Base-by-base conservation (phyloP, 192 early-diverging fungal genomes). In the Endogone sp. region DNA sequence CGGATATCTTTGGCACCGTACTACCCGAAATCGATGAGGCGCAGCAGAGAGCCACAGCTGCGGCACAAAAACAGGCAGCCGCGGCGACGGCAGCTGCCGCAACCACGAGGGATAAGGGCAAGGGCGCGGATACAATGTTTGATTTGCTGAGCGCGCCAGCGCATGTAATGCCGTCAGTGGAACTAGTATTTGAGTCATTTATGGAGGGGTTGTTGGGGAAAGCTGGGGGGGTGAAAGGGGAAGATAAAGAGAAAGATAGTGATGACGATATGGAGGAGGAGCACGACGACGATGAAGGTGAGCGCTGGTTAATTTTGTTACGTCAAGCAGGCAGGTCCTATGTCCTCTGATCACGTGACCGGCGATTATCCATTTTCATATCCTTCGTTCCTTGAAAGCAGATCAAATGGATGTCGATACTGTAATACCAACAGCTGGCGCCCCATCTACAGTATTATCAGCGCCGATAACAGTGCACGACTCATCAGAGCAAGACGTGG, bases 111-210 rank as follows among this genome's bases (percentile, higher is more conserved):
- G 68, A 71, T 59, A 20, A 49, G 67, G 54, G 73, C 72, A 65
- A 80, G 74, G 82, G 79, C 82, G 31, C 71, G 82, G 70, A 79
- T 73, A 49, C 67, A 78, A 24, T 70, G 74, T 62, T 78, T 72
- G 29, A 83, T 76, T 55, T 80, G 71, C 72, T 81, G 63, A 79
- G 77, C 29, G 84, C 84, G 29, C 84, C 86, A 25, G 71, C 80
- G 44, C 86, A 87, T 49, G 80, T 85, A 3, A 73, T 86, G 75
- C 84, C 86, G n/a, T 77, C 86, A 0, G 81, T 84, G 2, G 31
- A 73, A 3, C 62, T 79, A 27, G 66, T 87, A 58, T 87, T 70
- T 56, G 74, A 77, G 32, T 80, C 81, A 56, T 84, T 87, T 70
- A 83, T 81, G 77, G 77, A 62, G 3, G 69, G 67, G 56, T 31